Conservation (phyloP, 1,139 yeast species). For the Saccharomyces hybrid region DNA sequence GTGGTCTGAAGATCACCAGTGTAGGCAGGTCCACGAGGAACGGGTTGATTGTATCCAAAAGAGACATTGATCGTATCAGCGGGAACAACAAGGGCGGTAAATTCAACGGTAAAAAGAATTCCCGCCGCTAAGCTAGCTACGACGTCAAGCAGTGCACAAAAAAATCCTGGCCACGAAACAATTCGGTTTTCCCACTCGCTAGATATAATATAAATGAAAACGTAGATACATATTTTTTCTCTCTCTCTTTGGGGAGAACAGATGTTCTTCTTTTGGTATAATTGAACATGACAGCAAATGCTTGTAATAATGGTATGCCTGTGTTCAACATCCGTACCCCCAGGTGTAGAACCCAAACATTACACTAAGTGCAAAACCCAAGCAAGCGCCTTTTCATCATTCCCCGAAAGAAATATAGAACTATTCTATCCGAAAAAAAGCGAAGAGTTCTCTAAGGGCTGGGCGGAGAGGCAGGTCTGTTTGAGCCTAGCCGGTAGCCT, state of each 20-base stretch:
- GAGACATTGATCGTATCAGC: slow-evolving; percentile 52
- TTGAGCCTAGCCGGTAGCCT: not conserved
- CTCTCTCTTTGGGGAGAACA: not conserved
- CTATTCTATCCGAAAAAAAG: not conserved
- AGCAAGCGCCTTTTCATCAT: not conserved
- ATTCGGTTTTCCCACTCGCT: not conserved
- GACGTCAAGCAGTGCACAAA: not conserved
- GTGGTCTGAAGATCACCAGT: slow-evolving; percentile 70
- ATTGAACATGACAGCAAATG: not conserved
- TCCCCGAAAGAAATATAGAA: too few relatives aligned
- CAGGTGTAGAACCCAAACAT: not conserved
- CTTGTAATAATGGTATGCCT: too few relatives aligned
- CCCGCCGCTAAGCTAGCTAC: not conserved
- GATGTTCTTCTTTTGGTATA: not conserved
- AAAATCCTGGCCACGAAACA: not conserved
- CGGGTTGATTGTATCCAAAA: slow-evolving; percentile 67
- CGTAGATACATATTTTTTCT: not conserved
- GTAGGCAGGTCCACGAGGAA: slow-evolving; percentile 76
- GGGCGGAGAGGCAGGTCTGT: not conserved
- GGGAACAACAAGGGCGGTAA: slow-evolving; percentile 17
- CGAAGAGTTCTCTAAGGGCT: not conserved
- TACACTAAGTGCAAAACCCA: not conserved
- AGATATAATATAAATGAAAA: not conserved
- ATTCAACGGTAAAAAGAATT: not conserved
- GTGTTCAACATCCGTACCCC: not conserved